Percentiles rank a stretch among this genome's conserved stretches.
Conservation (phyloP, 768 basidiomycete genomes). For the Crucibulum laeve region DNA sequence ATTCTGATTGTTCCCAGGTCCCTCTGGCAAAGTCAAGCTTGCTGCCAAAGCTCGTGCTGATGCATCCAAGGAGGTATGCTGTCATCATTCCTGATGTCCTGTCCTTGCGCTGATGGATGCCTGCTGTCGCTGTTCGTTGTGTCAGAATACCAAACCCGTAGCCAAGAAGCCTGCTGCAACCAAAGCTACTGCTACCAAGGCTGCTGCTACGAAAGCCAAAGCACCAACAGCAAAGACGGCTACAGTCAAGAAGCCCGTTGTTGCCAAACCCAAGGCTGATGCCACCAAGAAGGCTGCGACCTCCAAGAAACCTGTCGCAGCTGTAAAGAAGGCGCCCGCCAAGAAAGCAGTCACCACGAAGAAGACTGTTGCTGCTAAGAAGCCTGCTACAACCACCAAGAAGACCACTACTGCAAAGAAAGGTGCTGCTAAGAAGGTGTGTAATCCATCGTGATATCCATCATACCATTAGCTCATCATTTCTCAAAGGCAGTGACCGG, state of each 20-base stretch:
- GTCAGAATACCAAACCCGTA: slow-evolving; percentile 39
- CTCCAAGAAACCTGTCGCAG: slow-evolving; percentile 25
- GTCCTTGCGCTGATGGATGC: slow-evolving; percentile 7
- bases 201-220: slow-evolving; percentile 15
- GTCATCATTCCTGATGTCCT: not conserved
- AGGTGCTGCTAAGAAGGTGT: slow-evolving; percentile 59
- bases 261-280: slow-evolving; percentile 6
- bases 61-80: slow-evolving; percentile 46
- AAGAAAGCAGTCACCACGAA: slow-evolving; percentile 12
- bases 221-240: slow-evolving; percentile 17
- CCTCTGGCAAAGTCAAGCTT: slow-evolving; percentile 51
- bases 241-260: slow-evolving; percentile 13
- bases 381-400: slow-evolving; percentile 17
- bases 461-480: not conserved
- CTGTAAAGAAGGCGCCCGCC: slow-evolving; percentile 24
- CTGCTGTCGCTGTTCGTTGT: slow-evolving; percentile 3
- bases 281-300: slow-evolving; percentile 17
- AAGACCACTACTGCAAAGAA: slow-evolving; percentile 35
- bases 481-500: slow-evolving; percentile 30
- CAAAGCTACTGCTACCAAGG: slow-evolving; percentile 14
- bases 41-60: slow-evolving; percentile 61
- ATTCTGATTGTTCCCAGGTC: slow-evolving; percentile 19
- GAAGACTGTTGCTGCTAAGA: slow-evolving; percentile 18
- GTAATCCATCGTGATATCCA: not conserved
- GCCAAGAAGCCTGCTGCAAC: slow-evolving; percentile 43